Evolutionary conservation across 495 filamentous ascomycete species (phyloP), one percentile per base, ranked within the genome.

Genomic region (Tuber brumale): DNA sequence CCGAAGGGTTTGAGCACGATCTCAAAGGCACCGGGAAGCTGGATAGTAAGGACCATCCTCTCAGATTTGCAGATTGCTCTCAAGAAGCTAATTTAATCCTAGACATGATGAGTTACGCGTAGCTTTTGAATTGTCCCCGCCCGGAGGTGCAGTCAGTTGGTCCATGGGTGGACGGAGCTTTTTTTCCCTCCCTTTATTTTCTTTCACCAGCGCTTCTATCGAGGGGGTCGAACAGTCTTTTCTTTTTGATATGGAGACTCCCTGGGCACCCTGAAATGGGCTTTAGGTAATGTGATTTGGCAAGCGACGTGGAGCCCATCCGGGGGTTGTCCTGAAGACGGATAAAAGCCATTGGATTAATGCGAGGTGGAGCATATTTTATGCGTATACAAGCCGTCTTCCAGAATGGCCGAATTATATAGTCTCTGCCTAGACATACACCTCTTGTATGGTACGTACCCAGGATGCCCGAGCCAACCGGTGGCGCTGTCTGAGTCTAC

Each of bases 1-100:
- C 88, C 21, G 89, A 93, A 81, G 88, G 86, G 3, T 93, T 93
- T 81, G 89, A 91, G 70, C 86, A 87, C 71, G 91, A 93, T 83
- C 81, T 90, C 46, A 88, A 87, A 72, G 88, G 88, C 31, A 89
- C 81, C 0, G 81, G 81, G 21, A 81, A 83, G 39, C 39, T 83
- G 31, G 81, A 83, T n/a, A 76, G 81, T 82, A 74, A 51, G 88
- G 75, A 85, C 31, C 70, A 42, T 35, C 46, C 31, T 35, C 46
- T 21, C 39, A 46, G 43, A 69, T 18, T 44, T 44, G 1, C 12
- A 18, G 19, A 12, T 23, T 18, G 8, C 23, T 45, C 23, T 23
- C 45, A 16, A 41, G 74, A 70, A 69, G 27, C 45, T 42, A 74
- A 66, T 66, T 66, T 35, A 31, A 43, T 16, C 42, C 23, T 44